Evolutionary conservation across 164 flowering plant genomes (phyloP), one percentile per base, ranked within the genome.

Genomic region (Magnolia kwangsiensis): DNA sequence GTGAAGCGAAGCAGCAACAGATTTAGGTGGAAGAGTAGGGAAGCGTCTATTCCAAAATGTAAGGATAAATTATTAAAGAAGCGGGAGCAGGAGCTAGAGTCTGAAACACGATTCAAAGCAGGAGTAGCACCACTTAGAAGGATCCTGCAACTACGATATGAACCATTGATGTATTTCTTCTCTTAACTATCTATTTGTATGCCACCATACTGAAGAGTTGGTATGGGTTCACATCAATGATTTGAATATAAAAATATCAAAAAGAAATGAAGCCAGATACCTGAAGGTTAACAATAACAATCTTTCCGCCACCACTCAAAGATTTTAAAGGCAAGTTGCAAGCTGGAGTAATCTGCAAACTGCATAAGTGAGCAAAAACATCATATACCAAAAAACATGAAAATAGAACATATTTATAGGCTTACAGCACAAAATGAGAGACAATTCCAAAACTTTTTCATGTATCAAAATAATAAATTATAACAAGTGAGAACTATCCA

Each of bases 301-400:
- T 81, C 85, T 92, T 88, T n/a, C 99, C 99, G 63, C 98, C 98
- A 73, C 88, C 89, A 69, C 88, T 90, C 19, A 91, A 84, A 81
- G 84, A 90, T 80, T 85, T 94, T 68, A 96, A 78, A 74, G 98
- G 98, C 78, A 96, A 78, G 77, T 96, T 92, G 85, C 99, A 94
- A 71, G 99, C 99, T 76, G 99, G 99, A 75, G 97, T 96, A 21
- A 96, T 92, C 90, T 96, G 99, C 88, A 96, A 89, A 88, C 98
- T 96, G 92, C 84, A 87, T 8, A 75, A 31, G 45, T 37, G 66
- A 67, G 23, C 59, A 71, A 50, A 24, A 65, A 13, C 68, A 3
- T 18, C 65, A 4, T 29, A 65, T 65, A 5, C 13, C 8, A 20
- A 23, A 65, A 21, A 20, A 4, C 4, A 21, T 8, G 7, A 21